phyloP scores from a whole-genome alignment of 2,329 filamentous ascomycete genomes.

The Ambrosiella beaveri region DNA sequence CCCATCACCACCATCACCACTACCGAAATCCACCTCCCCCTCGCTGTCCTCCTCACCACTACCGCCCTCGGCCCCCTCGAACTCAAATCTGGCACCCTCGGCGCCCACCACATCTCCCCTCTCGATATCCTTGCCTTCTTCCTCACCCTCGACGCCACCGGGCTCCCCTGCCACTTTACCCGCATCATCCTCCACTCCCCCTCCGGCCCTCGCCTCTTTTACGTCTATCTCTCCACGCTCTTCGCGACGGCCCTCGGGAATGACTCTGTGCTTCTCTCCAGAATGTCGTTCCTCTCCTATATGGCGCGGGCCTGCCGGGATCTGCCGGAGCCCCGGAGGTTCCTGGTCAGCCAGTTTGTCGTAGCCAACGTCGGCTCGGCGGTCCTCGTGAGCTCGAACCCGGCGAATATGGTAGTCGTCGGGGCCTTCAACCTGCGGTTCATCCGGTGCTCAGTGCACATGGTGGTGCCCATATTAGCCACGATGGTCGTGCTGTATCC shows the following conservation, averaged over 20 bases:
- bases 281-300: slow-evolving; percentile 58
- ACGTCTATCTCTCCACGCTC: slow-evolving; percentile 52
- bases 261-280: slow-evolving; percentile 57
- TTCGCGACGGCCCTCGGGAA: slow-evolving; percentile 55
- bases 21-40: slow-evolving; percentile 52
- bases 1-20: slow-evolving; percentile 59
- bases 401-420: slow-evolving; percentile 57
- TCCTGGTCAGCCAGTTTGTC: slow-evolving; percentile 57
- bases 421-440: slow-evolving; percentile 58
- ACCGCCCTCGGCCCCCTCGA: slow-evolving; percentile 51
- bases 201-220: slow-evolving; percentile 54
- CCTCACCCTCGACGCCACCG: slow-evolving; percentile 54
- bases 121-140: slow-evolving; percentile 64
- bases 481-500: slow-evolving; percentile 53
- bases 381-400: slow-evolving; percentile 61
- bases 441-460: slow-evolving; percentile 58
- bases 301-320: slow-evolving; percentile 62
- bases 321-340: slow-evolving; percentile 51
- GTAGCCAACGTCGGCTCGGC: slow-evolving; percentile 58
- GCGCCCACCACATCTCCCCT: slow-evolving; percentile 47
- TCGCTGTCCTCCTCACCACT: slow-evolving; percentile 54
- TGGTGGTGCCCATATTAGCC: slow-evolving; percentile 54
- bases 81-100: slow-evolving; percentile 50
- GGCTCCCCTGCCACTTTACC: slow-evolving; percentile 51
- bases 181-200: slow-evolving; percentile 45